These are phyloP conservation scores for Boletus sp. DNA, from an alignment of 768 basidiomycete species.

Conservation along the genomic window DNA sequence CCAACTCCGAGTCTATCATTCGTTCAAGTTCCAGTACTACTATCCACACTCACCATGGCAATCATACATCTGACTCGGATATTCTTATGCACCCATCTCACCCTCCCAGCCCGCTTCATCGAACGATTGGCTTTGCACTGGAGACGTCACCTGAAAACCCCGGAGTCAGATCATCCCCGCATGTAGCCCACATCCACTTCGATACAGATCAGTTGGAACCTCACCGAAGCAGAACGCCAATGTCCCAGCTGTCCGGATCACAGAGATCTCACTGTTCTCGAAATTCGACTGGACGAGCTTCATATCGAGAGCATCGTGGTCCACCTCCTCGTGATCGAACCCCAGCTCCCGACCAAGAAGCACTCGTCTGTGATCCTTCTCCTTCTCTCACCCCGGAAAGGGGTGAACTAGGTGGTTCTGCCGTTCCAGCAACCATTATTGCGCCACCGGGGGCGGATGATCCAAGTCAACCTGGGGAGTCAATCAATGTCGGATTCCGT, in stretches of 20 bases:
- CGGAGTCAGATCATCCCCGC: neutral
- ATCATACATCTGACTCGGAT: neutral
- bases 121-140: neutral
- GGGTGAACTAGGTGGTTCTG: neutral
- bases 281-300: conserved; percentile 17
- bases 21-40: neutral
- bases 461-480: conserved; percentile 8
- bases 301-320: conserved; percentile 19
- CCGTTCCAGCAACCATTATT: neutral
- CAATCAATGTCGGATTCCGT: neutral
- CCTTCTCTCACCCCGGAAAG: neutral
- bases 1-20: neutral
- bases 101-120: neutral
- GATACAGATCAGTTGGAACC: neutral
- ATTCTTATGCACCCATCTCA: neutral
- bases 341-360: neutral
- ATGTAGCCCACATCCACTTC: neutral
- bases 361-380: neutral
- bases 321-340: conserved; percentile 7
- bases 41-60: neutral
- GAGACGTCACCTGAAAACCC: neutral
- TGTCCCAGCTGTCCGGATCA: conserved; percentile 13
- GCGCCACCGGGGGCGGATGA: conserved; percentile 6
- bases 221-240: conserved; percentile 8
- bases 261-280: conserved; percentile 9